These are phyloP conservation scores for Rutstroemia sp. DNA, from an alignment of 2,329 filamentous ascomycete species.

Conservation along the genomic window DNA sequence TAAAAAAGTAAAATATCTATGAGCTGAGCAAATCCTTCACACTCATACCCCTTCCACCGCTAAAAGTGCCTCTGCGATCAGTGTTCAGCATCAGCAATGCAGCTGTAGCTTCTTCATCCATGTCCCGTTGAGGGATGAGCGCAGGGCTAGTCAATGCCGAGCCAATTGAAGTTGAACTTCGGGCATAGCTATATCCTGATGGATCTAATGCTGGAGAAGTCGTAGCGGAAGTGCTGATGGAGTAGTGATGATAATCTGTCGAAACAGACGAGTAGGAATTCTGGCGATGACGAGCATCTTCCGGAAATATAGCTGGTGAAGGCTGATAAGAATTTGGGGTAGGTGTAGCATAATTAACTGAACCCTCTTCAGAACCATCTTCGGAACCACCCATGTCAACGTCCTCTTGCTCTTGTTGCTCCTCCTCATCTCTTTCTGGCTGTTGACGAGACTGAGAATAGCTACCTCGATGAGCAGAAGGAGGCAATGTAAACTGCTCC, in stretches of 20 bases:
- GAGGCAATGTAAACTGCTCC: slow-evolving; percentile 19
- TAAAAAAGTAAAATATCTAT: slow-evolving; percentile 22
- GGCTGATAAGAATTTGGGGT: slow-evolving; percentile 30
- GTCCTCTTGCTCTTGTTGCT: slow-evolving; percentile 32
- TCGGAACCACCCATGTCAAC: slow-evolving; percentile 56
- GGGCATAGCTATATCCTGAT: slow-evolving; percentile 36
- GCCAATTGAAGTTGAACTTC: slow-evolving; percentile 31
- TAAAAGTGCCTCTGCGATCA: slow-evolving; percentile 45
- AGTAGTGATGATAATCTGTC: slow-evolving; percentile 42
- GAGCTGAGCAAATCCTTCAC: slow-evolving; percentile 47
- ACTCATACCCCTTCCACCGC: slow-evolving; percentile 42
- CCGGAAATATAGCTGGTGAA: slow-evolving; percentile 43
- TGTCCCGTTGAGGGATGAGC: slow-evolving; percentile 49
- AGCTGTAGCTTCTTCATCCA: slow-evolving; percentile 60
- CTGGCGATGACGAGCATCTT: slow-evolving; percentile 39
- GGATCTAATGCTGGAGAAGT: slow-evolving; percentile 54
- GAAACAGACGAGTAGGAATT: slow-evolving; percentile 45
- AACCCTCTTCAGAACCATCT: slow-evolving; percentile 32
- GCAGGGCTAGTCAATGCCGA: slow-evolving; percentile 53
- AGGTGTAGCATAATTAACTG: slow-evolving; percentile 35
- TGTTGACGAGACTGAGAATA: slow-evolving; percentile 33
- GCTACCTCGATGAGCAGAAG: slow-evolving; percentile 16
- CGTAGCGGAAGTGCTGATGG: slow-evolving; percentile 40
- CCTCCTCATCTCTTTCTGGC: slow-evolving; percentile 37
- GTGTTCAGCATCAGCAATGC: slow-evolving; percentile 82